Base-by-base conservation (phyloP, 1,139 yeast genomes). In the Sugiyamaella castrensis region DNA sequence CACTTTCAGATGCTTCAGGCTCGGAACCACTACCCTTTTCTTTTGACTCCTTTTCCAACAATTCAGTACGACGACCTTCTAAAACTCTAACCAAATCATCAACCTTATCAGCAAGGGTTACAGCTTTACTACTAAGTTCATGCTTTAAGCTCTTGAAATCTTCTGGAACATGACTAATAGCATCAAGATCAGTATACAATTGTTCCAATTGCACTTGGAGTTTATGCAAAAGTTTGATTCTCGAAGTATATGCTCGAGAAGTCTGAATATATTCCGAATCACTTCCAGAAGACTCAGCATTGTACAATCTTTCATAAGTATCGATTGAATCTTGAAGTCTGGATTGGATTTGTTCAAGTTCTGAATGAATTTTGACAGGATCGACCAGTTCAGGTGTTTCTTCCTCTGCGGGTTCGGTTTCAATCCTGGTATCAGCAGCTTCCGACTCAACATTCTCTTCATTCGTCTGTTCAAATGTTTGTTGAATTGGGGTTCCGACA, bases 161-260 rank as follows among this genome's bases (percentile, higher is more conserved):
- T 26, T 38, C 38, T 7, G 61, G 57, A 8, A 50, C 45, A 8
- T 39, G 40, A 4, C 36, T 32, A 26, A 55, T 45, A 19, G 47
- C 47, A 43, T 60, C 63, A 8, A 60, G 59, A 35, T 53, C 54
- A 16, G 60, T 56, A 42, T 56, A 59, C 40, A 56, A 38, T 50
- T 52, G 48, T 42, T 60, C 63, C 16, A 60, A 54, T 36, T 53
- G 51, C 30, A 58, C 40, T 48, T 60, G 63, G 8, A 57, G 50
- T 48, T 52, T 53, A 40, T 58, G 62, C 37, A 60, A 52, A 15
- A 60, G 55, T 53, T 59, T 60, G 41, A 59, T 55, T 39, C 61
- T 51, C 2, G 63, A 60, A 2, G 49, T 35, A 33, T 54, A 36
- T 10, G 59, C 44, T 5, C 49, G 16, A 11, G 51, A 45, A 1